Evolutionary conservation across 164 flowering plant genomes (phyloP).

Genomic region (Stephania japonica): DNA sequence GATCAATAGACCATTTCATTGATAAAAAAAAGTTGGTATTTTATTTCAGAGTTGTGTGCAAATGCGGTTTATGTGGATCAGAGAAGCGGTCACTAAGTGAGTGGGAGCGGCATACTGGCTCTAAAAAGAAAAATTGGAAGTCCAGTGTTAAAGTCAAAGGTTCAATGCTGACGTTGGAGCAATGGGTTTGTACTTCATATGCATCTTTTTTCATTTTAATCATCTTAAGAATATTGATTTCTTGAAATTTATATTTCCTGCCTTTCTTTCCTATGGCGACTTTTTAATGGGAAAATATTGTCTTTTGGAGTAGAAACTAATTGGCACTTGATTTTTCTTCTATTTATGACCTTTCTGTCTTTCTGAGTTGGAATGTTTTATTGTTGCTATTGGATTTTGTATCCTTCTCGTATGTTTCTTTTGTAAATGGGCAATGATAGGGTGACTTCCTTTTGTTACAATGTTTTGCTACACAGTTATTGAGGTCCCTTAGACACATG

Average conservation of each 20-base stretch:
- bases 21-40: too few relatives aligned
- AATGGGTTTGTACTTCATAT: slow-evolving; percentile 70
- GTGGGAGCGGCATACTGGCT: slow-evolving; percentile 95
- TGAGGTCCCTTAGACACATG: too few relatives aligned
- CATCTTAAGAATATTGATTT: not conserved
- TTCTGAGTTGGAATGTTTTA: not conserved
- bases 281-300: not conserved
- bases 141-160: slow-evolving; percentile 76
- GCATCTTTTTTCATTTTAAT: slow-evolving; percentile 10
- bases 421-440: not conserved
- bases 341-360: not conserved
- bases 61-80: slow-evolving; percentile 77
- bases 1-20: too few relatives aligned
- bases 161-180: slow-evolving; percentile 70
- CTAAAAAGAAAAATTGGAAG: slow-evolving; percentile 78
- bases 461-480: too few relatives aligned
- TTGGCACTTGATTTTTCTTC: not conserved
- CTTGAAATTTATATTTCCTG: not conserved
- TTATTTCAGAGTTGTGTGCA: slow-evolving; percentile 74
- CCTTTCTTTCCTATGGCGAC: not conserved
- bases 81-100: slow-evolving; percentile 77
- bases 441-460: too few relatives aligned
- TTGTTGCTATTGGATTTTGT: not conserved
- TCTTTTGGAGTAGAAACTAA: not conserved
- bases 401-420: not conserved